Percentiles rank a stretch among this genome's conserved stretches.
phyloP scores from a whole-genome alignment of 352 stramenopile genomes.

The Hyaloperonospora brassicae region DNA sequence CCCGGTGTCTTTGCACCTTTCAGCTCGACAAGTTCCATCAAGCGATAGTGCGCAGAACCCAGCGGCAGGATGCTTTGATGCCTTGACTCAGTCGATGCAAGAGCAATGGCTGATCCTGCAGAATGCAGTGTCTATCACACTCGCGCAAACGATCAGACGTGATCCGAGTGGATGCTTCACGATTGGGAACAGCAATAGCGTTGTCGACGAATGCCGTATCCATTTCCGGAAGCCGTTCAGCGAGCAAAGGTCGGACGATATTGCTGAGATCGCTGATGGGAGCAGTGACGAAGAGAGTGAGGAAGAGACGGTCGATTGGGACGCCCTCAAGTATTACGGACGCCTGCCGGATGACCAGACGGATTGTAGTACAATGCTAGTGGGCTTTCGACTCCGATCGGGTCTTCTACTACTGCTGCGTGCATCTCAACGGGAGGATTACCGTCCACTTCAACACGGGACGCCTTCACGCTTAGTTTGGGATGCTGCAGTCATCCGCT shows the following conservation, averaged over 20 bases:
- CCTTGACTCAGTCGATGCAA: constrained; percentile 23
- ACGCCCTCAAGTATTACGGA: constrained; percentile 29
- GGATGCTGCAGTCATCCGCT: constrained; percentile 18
- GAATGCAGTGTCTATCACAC: constrained; percentile 18
- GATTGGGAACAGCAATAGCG: constrained; percentile 12
- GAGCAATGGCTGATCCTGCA: constrained; percentile 35
- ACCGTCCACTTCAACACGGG: not conserved
- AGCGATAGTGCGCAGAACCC: not conserved
- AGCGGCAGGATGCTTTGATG: constrained; percentile 8
- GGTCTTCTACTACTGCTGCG: constrained; percentile 25
- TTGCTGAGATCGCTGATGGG: constrained; percentile 17
- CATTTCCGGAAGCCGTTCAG: constrained; percentile 20
- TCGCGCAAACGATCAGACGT: constrained; percentile 16
- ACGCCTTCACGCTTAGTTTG: constrained; percentile 9
- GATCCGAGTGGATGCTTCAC: constrained; percentile 28
- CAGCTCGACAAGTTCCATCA: not conserved
- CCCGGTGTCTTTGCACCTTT: constrained; percentile 34
- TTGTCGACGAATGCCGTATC: constrained; percentile 35
- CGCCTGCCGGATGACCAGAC: constrained; percentile 6
- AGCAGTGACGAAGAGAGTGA: constrained; percentile 27
- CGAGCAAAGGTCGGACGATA: constrained; percentile 5
- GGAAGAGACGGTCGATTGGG: constrained; percentile 53
- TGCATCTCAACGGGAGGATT: constrained; percentile 7
- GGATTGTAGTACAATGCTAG: constrained; percentile 14
- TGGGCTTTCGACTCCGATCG: constrained; percentile 29